phyloP scores from a whole-genome alignment of 192 early-diverging fungal genomes.

The Thamnidium elegans region DNA sequence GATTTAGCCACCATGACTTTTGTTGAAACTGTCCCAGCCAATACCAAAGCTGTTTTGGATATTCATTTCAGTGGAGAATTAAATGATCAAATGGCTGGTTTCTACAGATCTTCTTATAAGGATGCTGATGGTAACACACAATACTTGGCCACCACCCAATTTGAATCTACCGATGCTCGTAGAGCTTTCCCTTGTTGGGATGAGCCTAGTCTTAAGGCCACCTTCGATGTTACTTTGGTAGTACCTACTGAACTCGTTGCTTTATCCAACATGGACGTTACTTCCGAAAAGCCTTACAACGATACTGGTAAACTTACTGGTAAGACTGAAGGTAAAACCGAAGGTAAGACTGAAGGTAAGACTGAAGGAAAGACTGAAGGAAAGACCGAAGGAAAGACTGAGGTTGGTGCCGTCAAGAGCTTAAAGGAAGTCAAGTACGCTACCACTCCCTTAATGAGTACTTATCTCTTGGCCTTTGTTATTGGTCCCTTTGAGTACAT shows the following conservation, averaged over 20 bases:
- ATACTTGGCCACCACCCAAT: slow-evolving; percentile 86
- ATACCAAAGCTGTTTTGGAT: slow-evolving; percentile 54
- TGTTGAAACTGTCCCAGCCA: slow-evolving; percentile 51
- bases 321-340: slow-evolving; percentile 32
- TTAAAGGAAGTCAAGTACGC: slow-evolving; percentile 84
- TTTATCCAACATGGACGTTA: slow-evolving; percentile 89
- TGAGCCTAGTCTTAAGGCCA: slow-evolving; percentile 94
- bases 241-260: slow-evolving; percentile 76
- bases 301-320: slow-evolving; percentile 41
- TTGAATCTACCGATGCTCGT: slow-evolving; percentile 89
- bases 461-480: slow-evolving; percentile 90
- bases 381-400: slow-evolving; percentile 33
- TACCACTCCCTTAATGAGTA: slow-evolving; percentile 91
- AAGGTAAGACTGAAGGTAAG: slow-evolving; percentile 32
- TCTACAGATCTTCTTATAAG: slow-evolving; percentile 86
- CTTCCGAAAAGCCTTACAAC: slow-evolving; percentile 51
- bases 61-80: slow-evolving; percentile 67
- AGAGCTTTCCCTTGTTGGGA: slow-evolving; percentile 97
- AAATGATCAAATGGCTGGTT: slow-evolving; percentile 92
- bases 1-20: slow-evolving; percentile 58
- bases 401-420: slow-evolving; percentile 21
- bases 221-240: slow-evolving; percentile 85
- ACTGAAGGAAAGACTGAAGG: slow-evolving; percentile 18
- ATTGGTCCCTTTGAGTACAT: slow-evolving; percentile 93
- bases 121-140: slow-evolving; percentile 53